Evolutionary conservation across 192 early-diverging fungal species (phyloP).

Genomic region (Podila horticola): DNA sequence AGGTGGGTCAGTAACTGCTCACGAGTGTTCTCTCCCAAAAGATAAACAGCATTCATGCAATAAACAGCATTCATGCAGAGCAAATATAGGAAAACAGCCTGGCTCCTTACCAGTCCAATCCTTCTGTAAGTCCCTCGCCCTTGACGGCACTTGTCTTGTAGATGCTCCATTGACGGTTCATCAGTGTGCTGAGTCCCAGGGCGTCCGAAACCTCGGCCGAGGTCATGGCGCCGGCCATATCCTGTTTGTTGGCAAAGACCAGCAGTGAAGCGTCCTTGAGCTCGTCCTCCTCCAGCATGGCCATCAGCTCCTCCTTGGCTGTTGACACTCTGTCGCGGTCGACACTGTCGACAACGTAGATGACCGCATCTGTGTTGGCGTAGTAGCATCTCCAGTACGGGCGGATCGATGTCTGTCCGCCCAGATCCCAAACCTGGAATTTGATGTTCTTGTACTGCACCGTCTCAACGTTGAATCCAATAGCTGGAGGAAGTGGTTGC

Average conservation of each 20-base stretch:
- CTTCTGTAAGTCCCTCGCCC: conserved; percentile 93
- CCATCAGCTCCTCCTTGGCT: conserved; percentile 88
- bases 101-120: conserved; percentile 88
- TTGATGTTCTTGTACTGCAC: conserved; percentile 98
- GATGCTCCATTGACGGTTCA: conserved; percentile 94
- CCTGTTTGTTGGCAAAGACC: conserved; percentile 99
- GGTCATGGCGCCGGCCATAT: conserved; percentile 93
- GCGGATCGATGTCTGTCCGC: conserved; percentile 88
- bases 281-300: conserved; percentile 97
- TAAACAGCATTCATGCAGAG: not conserved
- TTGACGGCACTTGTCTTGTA: conserved; percentile 94
- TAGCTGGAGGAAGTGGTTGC: conserved; percentile 51
- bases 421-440: conserved; percentile 98
- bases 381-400: conserved; percentile 99
- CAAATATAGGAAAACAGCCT: not conserved
- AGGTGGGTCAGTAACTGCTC: too few relatives aligned
- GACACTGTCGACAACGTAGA: conserved; percentile 96
- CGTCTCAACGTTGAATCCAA: conserved; percentile 92
- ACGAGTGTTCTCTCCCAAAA: not conserved
- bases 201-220: conserved; percentile 89
- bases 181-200: conserved; percentile 83
- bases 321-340: conserved; percentile 91
- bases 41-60: not conserved
- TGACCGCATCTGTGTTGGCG: conserved; percentile 98
- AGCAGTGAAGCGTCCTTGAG: conserved; percentile 87